Percentiles rank a stretch among this genome's conserved stretches.
These are phyloP conservation scores for Rosa persica DNA, from an alignment of 306 rosid genomes.

Conservation along the genomic window DNA sequence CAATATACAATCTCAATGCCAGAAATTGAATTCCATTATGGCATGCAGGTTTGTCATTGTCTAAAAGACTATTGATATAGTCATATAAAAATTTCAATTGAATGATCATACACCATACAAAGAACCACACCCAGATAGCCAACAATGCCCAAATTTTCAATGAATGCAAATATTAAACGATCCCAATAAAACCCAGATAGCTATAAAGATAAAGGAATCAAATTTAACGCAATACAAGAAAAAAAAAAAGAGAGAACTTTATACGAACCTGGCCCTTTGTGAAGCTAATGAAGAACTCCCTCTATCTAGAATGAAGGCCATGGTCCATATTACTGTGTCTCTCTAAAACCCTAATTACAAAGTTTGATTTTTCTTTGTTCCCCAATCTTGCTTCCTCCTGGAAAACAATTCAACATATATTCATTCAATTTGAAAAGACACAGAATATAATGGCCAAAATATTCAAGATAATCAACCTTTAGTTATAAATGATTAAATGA, in stretches of 20 bases:
- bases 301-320: constrained; percentile 70
- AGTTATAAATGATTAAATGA: too few relatives aligned
- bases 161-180: not conserved
- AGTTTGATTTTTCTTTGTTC: not conserved
- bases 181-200: not conserved
- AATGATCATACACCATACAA: not conserved
- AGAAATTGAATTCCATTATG: not conserved
- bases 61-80: not conserved
- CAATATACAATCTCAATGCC: not conserved
- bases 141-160: too few relatives aligned
- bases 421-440: too few relatives aligned
- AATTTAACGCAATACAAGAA: not conserved
- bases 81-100: not conserved
- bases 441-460: too few relatives aligned
- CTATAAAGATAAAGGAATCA: not conserved
- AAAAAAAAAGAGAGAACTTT: not conserved
- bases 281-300: constrained; percentile 61
- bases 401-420: not conserved
- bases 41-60: not conserved
- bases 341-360: constrained; percentile 5
- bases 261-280: constrained; percentile 64
- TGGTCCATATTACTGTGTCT: constrained; percentile 47
- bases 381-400: not conserved
- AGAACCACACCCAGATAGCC: too few relatives aligned
- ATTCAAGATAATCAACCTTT: too few relatives aligned